Evolutionary conservation across 768 basidiomycete genomes (phyloP), one percentile per base, ranked within the genome.

Genomic region (Macrolepiota dolichaula): DNA sequence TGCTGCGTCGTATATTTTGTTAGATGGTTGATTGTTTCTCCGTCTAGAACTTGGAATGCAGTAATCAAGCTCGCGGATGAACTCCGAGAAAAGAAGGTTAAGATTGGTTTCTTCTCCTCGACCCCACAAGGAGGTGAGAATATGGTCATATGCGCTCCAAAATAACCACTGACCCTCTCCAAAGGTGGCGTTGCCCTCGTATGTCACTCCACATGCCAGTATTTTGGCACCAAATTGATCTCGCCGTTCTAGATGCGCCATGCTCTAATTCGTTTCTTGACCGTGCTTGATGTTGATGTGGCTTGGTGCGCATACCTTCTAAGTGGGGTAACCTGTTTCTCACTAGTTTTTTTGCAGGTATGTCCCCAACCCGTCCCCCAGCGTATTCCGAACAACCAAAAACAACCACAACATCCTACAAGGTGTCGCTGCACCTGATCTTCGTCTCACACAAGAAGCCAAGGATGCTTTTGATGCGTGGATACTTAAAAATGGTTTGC

Each of bases 351-450:
- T 35, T 32, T 60, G 10, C 62, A 91, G 89, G 89, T 92, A 92
- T 75, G 91, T 94, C 35, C 92, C 91, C 51, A 93, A 92, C 77
- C 90, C 91, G 24, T 87, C 92, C 50, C 94, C 94, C 1, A 85
- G 83, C 64, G 91, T 96, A 40, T 96, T 96, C 83, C 87, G 94
- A 64, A 94, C 91, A 63, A 96, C 94, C 65, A 92, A 92, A 81
- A 92, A 93, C 91, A 93, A 93, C 79, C 92, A 94, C 84, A 94
- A 94, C 76, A 93, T 92, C 70, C 80, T 96, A 24, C 94, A 97
- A 85, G 95, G 95, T 63, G 95, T 97, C 54, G 90, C 94, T 1
- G 74, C 85, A 12, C 86, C 89, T 9, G 85, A 85, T 62, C 81
- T 93, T 53, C 88, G 91, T 62, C 83, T 97, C 49, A 89, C 86